Evolutionary conservation across 2,329 filamentous ascomycete genomes (phyloP), one percentile per base, ranked within the genome.

Genomic region (Emergomyces africanus): DNA sequence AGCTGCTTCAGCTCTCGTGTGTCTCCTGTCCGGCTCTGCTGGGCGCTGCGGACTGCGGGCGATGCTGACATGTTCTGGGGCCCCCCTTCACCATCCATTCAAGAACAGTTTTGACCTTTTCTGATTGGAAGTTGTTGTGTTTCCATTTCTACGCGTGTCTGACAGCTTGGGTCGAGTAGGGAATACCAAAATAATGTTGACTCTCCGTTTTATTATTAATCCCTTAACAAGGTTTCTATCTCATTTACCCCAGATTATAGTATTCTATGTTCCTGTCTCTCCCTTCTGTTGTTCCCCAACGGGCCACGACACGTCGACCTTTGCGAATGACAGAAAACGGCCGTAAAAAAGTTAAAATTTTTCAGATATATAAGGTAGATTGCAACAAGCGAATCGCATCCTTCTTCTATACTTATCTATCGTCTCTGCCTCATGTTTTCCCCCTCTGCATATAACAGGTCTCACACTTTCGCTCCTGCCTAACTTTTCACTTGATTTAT

Each of bases 51-150:
- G 70, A 25, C 76, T 58, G 68, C 66, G 71, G 70, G 70, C 69
- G 67, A 79, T 85, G 83, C 75, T 82, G 82, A 84, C 62, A 84
- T 86, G 83, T 82, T 76, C 77, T 75, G 79, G 81, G 81, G 81
- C 73, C 78, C 80, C 78, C 59, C 1, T 72, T 81, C 77, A 85
- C 83, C 83, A 86, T 81, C 80, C 78, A 77, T 72, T 59, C 69
- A 78, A 76, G 78, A 80, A 78, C 23, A 82, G 85, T 81, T 84
- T 68, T 84, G 81, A 70, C 63, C 67, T 60, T 71, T 78, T 81
- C 82, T 82, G 83, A 86, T 84, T 81, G 70, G 74, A 70, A 53
- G 64, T 66, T 64, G 64, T 66, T 64, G 63, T 64, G 63, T 65
- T 49, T 30, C 54, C 30, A n/a, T 42, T n/a, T 42, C 41, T 9